Percentiles rank a stretch among this genome's conserved stretches.
Evolutionary conservation across 768 basidiomycete genomes (phyloP).

Genomic region (Trametes elegans): DNA sequence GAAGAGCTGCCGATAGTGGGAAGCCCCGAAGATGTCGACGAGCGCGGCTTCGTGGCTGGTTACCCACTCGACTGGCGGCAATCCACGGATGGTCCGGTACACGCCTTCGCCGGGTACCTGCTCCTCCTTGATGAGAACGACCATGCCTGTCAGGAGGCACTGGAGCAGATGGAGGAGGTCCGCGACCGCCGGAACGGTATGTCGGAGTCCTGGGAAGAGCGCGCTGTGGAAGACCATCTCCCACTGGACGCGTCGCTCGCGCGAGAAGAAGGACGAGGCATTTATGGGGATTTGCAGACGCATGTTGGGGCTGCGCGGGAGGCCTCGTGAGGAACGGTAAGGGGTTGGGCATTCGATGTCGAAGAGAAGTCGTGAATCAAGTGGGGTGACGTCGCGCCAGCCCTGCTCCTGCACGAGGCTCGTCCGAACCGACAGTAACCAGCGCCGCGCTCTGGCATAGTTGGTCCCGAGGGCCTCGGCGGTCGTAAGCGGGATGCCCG

Average conservation of each 20-base stretch:
- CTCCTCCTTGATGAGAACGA: constrained; percentile 68
- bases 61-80: constrained; percentile 79
- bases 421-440: constrained; percentile 61
- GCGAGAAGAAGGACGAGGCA: constrained; percentile 83
- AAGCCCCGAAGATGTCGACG: constrained; percentile 67
- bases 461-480: constrained; percentile 79
- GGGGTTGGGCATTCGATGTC: constrained; percentile 76
- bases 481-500: constrained; percentile 77
- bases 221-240: constrained; percentile 77
- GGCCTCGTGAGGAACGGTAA: constrained; percentile 71
- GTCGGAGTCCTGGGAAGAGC: constrained; percentile 38
- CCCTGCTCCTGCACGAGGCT: constrained; percentile 66
- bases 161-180: constrained; percentile 40
- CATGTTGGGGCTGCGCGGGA: constrained; percentile 74
- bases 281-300: constrained; percentile 73
- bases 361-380: constrained; percentile 74
- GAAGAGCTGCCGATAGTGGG: constrained; percentile 70
- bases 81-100: constrained; percentile 72
- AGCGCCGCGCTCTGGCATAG: constrained; percentile 78
- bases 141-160: constrained; percentile 41
- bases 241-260: constrained; percentile 83
- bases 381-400: constrained; percentile 59
- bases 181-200: constrained; percentile 36
- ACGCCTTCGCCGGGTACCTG: constrained; percentile 59
- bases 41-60: constrained; percentile 64